Conservation (phyloP, 2,329 filamentous ascomycete genomes). For the Calonectria montana region DNA sequence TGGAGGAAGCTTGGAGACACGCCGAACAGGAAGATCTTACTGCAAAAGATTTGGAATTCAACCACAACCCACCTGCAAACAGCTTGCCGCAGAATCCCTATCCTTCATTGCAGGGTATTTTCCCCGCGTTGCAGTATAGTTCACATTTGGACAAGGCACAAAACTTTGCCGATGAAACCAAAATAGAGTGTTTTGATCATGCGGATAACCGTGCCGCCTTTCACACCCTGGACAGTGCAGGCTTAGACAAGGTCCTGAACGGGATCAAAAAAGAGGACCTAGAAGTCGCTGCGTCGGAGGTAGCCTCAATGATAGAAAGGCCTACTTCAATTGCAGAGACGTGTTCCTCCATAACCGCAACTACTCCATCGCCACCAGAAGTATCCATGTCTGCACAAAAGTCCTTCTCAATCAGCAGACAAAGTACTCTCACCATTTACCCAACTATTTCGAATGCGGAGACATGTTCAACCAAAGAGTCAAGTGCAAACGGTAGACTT, state of each 20-base stretch:
- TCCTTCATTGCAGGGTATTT: neutral
- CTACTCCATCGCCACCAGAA: neutral
- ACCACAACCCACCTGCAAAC: neutral
- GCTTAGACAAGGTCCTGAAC: neutral
- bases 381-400: neutral
- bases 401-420: no score
- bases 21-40: neutral
- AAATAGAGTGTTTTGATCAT: neutral
- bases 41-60: neutral
- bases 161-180: neutral
- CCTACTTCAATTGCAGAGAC: neutral
- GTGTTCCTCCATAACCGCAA: neutral
- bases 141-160: neutral
- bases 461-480: neutral
- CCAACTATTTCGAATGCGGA: neutral
- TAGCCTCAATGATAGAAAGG: neutral
- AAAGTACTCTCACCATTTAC: neutral
- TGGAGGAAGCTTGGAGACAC: neutral
- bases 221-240: neutral
- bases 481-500: neutral
- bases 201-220: neutral
- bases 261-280: neutral
- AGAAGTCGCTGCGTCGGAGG: neutral
- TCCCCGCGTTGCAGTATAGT: neutral
- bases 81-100: neutral